Conservation (phyloP, 371 early-diverging fungal genomes). For the Cokeromyces recurvatus region DNA sequence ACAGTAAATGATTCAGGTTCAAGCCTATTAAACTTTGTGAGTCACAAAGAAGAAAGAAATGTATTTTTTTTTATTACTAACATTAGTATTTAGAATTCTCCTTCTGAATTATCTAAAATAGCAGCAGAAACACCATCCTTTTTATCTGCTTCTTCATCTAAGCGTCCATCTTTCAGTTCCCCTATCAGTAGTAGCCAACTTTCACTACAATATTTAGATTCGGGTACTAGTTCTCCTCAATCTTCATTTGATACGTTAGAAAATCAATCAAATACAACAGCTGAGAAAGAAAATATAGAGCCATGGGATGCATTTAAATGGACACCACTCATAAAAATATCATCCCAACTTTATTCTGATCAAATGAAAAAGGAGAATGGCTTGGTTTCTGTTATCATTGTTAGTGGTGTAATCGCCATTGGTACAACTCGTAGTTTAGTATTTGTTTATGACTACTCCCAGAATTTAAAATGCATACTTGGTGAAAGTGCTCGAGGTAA, state of each 20-base stretch:
- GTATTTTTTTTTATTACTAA: too few species aligned
- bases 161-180: constrained; percentile 4
- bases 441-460: constrained; percentile 67
- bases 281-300: constrained; percentile 18
- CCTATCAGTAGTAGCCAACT: constrained; percentile 3
- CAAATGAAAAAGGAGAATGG: constrained; percentile 54
- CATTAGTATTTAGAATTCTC: constrained; percentile 26
- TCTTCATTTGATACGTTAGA: constrained; percentile 12
- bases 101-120: constrained; percentile 34
- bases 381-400: constrained; percentile 55
- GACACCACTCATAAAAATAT: constrained; percentile 64
- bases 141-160: constrained; percentile 14
- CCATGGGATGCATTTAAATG: constrained; percentile 73
- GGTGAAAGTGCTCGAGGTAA: constrained; percentile 54
- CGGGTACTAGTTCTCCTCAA: constrained; percentile 7
- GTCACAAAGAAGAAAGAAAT: too few species aligned
- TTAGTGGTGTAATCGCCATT: constrained; percentile 63
- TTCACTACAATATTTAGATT: constrained; percentile 13
- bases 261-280: neutral
- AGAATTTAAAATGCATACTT: constrained; percentile 58
- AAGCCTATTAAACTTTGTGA: constrained; percentile 33
- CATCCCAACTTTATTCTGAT: constrained; percentile 63
- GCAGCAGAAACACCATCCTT: constrained; percentile 22
- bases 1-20: constrained; percentile 33
- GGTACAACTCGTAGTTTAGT: constrained; percentile 74